phyloP scores from a whole-genome alignment of 1,139 yeast species.

The Protomyces inundatus region DNA sequence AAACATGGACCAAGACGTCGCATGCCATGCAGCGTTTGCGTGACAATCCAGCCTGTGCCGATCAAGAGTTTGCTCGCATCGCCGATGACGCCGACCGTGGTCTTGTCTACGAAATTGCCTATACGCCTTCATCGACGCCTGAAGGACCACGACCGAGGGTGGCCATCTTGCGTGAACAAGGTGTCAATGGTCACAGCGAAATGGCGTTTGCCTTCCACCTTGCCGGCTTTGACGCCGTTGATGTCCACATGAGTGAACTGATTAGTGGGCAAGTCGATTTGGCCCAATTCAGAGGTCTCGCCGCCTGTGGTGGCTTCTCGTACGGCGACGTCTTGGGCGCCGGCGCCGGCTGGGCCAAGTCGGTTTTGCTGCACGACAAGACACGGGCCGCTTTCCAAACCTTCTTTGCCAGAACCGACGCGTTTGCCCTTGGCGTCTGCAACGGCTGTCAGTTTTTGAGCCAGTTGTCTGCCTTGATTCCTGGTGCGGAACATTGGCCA shows the following conservation, averaged over 20 bases:
- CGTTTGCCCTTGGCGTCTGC: slow-evolving; percentile 99
- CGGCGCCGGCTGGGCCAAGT: slow-evolving; percentile 99
- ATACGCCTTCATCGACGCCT: slow-evolving; percentile 44
- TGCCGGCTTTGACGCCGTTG: slow-evolving; percentile 90
- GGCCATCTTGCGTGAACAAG: slow-evolving; percentile 96
- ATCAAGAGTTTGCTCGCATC: slow-evolving; percentile 73
- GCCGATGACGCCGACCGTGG: slow-evolving; percentile 87
- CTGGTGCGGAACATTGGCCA: slow-evolving; percentile 97
- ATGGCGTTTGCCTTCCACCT: slow-evolving; percentile 97
- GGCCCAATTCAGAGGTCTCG: slow-evolving; percentile 81
- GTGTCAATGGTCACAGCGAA: slow-evolving; percentile 96
- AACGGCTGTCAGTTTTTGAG: slow-evolving; percentile 97
- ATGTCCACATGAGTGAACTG: slow-evolving; percentile 95
- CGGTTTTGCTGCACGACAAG: slow-evolving; percentile 78
- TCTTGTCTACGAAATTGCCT: slow-evolving; percentile 71
- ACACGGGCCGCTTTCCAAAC: slow-evolving; percentile 69
- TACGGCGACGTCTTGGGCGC: slow-evolving; percentile 99
- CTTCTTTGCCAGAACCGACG: slow-evolving; percentile 82
- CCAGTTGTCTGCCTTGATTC: slow-evolving; percentile 78
- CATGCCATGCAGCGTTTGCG: slow-evolving; percentile 84
- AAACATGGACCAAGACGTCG: slow-evolving; percentile 83
- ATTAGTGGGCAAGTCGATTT: slow-evolving; percentile 67
- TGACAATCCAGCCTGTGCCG: slow-evolving; percentile 88
- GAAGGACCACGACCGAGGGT: slow-evolving; percentile 61
- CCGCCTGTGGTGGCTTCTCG: slow-evolving; percentile 99